Conservation (phyloP, 495 filamentous ascomycete genomes). For the Neurospora tetrasperma region DNA sequence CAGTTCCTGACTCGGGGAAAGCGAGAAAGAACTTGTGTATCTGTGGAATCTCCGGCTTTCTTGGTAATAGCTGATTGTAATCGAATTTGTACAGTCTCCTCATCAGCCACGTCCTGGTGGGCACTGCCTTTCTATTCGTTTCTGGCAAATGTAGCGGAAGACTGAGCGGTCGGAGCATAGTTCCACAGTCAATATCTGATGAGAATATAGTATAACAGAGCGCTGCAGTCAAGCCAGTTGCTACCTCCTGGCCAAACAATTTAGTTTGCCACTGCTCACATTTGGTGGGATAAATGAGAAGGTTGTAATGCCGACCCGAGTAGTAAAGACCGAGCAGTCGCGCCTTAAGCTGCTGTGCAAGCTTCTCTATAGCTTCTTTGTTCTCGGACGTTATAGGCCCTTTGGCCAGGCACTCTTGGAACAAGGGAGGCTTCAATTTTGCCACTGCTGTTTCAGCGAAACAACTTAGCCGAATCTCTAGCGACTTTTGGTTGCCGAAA, state of each 20-base stretch:
- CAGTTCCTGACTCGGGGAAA: constrained; percentile 11
- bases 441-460: constrained; percentile 15
- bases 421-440: constrained; percentile 4
- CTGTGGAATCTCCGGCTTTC: not conserved
- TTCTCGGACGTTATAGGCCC: constrained; percentile 13
- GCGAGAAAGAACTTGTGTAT: constrained; percentile 22
- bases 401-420: constrained; percentile 4
- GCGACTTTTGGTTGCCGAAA: constrained; percentile 21
- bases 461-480: constrained; percentile 26
- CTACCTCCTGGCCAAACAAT: constrained; percentile 9
- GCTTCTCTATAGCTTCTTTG: constrained; percentile 11
- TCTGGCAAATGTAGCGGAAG: not conserved
- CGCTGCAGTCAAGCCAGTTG: constrained; percentile 11
- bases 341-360: constrained; percentile 24
- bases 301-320: constrained; percentile 21
- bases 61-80: constrained; percentile 18
- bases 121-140: not conserved
- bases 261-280: constrained; percentile 29
- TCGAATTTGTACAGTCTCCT: constrained; percentile 17
- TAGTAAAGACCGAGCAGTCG: constrained; percentile 23
- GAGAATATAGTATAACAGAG: constrained; percentile 29
- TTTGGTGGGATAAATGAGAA: constrained; percentile 31
- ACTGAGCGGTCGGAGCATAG: constrained; percentile 13
- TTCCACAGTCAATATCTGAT: constrained; percentile 10
- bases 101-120: constrained; percentile 7